Evolutionary conservation across 2,329 filamentous ascomycete genomes (phyloP), one percentile per base, ranked within the genome.

Genomic region (Talaromyces atroroseus): DNA sequence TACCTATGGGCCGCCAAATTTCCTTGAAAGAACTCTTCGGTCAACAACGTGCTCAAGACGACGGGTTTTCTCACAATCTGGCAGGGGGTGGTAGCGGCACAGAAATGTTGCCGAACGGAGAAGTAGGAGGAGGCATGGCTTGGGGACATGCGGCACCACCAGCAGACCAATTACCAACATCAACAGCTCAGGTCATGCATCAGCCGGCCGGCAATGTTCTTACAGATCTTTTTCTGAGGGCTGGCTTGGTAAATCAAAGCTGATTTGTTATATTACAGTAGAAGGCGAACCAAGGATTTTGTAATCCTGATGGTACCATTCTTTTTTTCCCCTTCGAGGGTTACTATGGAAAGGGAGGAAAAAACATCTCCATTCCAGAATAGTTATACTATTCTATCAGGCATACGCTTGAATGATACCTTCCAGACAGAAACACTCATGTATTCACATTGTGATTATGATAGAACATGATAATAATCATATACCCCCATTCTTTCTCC

Each of bases 21-120:
- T 80, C 75, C 16, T 66, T 82, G 8, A 75, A 79, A 55, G 78
- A 82, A 60, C 66, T 82, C 1, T 82, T 83, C 62, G 79, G 79
- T 5, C 78, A 81, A 63, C 79, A 82, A 62, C 74, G 78, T 47
- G 74, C 75, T 26, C 74, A 78, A 51, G 80, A 82, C 61, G 74
- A 78, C 53, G 77, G 65, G 11, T 80, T 76, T 63, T 71, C 80
- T 14, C 74, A 79, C 81, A 64, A 71, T 26, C 10, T 14, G 51
- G 4, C 34, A 1, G 23, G 16, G 12, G n/a, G 51, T 66, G 7
- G 26, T 29, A 29, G 11, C 26, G 8, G 26, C 8, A 63, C 40
- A 23, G 40, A 23, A 44, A n/a, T 10, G 18, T 12, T 44, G 18
- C 3, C 40, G 23, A 11, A 44, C 12, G 40, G 40, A 20, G 36